Base-by-base conservation (phyloP, 108 stramenopile genomes). In the Pseudonitzschia pungens region DNA sequence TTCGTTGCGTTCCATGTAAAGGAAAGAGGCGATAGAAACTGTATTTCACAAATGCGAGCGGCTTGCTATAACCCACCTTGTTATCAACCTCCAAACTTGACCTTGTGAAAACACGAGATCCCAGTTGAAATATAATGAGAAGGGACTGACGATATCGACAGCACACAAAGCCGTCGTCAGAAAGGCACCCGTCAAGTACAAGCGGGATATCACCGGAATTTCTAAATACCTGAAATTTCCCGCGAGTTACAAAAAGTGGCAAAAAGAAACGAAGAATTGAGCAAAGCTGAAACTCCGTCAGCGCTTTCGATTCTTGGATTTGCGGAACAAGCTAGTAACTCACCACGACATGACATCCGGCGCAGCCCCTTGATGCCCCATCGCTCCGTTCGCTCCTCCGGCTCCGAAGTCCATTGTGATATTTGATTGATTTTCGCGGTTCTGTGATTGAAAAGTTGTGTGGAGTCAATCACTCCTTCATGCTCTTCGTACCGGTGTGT, bases 181-280 rank as follows among this genome's bases (percentile, higher is more conserved):
- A 69, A 99, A 97, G 33, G 97, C 94, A 22, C 89, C 89, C 22
- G 98, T 98, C 73, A 99, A 92, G 80, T 99, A 99, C 0, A 94
- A 68, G 9, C 97, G 82, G 1, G 96, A 95, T 33, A 99, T 83
- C 10, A 93, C 62, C 20, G 98, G 98, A 45, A 99, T 98, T 29
- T 98, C 97, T 80, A 87, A 89, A 82, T 99, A 99, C 98, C 98
- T 90, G 24, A 20, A 1, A 24, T 55, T 2, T n/a, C 2, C 26
- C 26, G 10, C 2, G 20, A 4, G 26, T 12, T 2, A 55, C 24
- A 24, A 55, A 2, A 5, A 55, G 2, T 11, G 54, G 2, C n/a
- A n/a, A n/a, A 24, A 24, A 55, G 2, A 24, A 24, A 24, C 22
- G 24, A 55, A 24, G 22, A 0, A 22, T 24, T 22, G n/a, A 26